These are phyloP conservation scores for Sclerotinia nivalis DNA, from an alignment of 2,329 filamentous ascomycete species.

Conservation along the genomic window DNA sequence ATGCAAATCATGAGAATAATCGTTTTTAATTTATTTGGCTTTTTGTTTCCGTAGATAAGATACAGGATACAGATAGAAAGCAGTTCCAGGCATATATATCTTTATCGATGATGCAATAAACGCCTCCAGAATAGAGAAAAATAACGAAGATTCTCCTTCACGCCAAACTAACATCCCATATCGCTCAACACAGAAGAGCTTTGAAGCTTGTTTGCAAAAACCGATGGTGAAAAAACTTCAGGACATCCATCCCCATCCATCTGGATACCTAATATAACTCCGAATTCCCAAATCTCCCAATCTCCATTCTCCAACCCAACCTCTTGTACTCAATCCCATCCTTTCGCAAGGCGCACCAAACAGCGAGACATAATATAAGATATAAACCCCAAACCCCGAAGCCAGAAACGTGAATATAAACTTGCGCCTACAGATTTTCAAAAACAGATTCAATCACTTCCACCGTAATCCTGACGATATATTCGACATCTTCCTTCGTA, in stretches of 20 bases:
- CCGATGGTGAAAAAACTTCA: background rate
- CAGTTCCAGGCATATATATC: conserved; percentile 9
- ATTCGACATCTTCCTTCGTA: conserved; percentile 53
- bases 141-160: conserved; percentile 3
- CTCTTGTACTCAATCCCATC: conserved; percentile 6
- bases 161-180: conserved; percentile 11
- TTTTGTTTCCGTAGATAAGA: conserved; percentile 1
- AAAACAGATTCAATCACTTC: conserved; percentile 36
- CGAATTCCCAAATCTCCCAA: background rate
- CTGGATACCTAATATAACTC: conserved; percentile 13
- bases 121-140: background rate
- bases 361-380: background rate
- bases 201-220: background rate
- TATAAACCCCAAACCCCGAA: background rate
- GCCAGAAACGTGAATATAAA: background rate
- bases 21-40: background rate
- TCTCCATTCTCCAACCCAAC: conserved; percentile 2
- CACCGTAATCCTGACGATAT: conserved; percentile 50
- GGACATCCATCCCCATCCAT: background rate
- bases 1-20: background rate
- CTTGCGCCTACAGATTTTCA: conserved; percentile 2
- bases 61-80: conserved; percentile 8
- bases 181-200: background rate
- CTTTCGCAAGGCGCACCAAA: background rate
- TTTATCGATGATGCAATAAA: conserved; percentile 11